Conservation (phyloP, 2,329 filamentous ascomycete species). For the Colletotrichum higginsianum region DNA sequence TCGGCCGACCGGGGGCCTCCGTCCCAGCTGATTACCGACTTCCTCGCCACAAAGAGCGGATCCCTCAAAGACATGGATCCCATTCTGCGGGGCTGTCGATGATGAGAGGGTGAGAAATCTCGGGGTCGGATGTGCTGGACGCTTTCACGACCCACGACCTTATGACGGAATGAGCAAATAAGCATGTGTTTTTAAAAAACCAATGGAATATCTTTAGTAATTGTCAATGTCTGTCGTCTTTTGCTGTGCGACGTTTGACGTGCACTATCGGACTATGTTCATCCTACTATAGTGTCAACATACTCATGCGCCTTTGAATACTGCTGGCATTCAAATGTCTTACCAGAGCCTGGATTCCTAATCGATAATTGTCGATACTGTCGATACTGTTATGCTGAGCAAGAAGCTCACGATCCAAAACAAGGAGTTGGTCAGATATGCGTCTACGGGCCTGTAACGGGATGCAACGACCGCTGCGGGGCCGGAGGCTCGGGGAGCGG, state of each 20-base stretch:
- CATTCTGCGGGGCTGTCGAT: slow-evolving; percentile 5
- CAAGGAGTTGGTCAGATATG: background rate
- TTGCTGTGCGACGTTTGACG: no score
- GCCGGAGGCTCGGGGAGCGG: background rate
- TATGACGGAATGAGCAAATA: background rate
- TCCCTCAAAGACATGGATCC: slow-evolving; percentile 2
- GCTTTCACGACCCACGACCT: background rate
- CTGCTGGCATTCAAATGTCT: no score
- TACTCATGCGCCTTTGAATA: no score
- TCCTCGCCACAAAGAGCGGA: slow-evolving; percentile 26
- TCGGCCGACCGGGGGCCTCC: slow-evolving; percentile 18
- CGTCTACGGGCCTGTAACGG: background rate
- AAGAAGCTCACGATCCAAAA: no score
- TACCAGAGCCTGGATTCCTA: no score
- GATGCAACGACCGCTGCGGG: background rate
- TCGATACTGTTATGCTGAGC: no score
- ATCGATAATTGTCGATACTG: no score
- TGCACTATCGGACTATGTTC: no score
- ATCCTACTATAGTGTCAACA: no score
- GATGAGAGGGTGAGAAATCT: background rate
- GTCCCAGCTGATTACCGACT: slow-evolving; percentile 33
- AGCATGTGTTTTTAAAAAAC: background rate
- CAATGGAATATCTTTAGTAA: background rate
- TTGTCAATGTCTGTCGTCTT: no score
- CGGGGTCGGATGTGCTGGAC: background rate